Evolutionary conservation across 805 yeast genomes (phyloP).

Genomic region (Nakazawaea pomicola): DNA sequence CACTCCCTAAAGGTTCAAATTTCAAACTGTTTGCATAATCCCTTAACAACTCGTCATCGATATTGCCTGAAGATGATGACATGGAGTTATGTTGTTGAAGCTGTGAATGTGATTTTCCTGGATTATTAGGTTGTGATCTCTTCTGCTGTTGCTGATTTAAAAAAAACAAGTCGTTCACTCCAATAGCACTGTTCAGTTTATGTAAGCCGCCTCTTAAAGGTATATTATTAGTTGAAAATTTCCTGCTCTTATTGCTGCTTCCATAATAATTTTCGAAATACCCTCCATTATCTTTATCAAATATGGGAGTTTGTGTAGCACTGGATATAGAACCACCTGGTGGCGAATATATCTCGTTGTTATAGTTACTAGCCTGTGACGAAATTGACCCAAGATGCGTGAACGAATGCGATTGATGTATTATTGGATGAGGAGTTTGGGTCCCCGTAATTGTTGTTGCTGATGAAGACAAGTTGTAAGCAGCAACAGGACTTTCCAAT

Average conservation of each 20-base stretch:
- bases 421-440: neutral
- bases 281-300: constrained; percentile 10
- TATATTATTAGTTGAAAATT: constrained; percentile 1
- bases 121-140: neutral
- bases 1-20: neutral
- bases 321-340: constrained; percentile 20
- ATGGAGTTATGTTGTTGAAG: neutral
- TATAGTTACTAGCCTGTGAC: constrained; percentile 5
- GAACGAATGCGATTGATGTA: constrained; percentile 7
- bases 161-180: constrained; percentile 6
- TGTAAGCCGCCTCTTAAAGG: constrained; percentile 9
- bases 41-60: constrained; percentile 1
- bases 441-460: constrained; percentile 1
- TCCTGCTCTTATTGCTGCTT: neutral
- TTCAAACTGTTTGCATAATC: constrained; percentile 7
- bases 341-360: constrained; percentile 16
- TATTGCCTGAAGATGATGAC: neutral
- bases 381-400: constrained; percentile 10
- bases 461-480: constrained; percentile 1
- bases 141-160: constrained; percentile 9
- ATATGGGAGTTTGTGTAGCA: constrained; percentile 21
- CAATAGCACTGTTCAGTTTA: constrained; percentile 8
- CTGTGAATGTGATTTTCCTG: neutral
- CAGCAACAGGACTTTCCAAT: constrained; percentile 4
- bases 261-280: constrained; percentile 13